phyloP scores from a whole-genome alignment of 768 basidiomycete genomes.

The Boletus pseudopeckii region DNA sequence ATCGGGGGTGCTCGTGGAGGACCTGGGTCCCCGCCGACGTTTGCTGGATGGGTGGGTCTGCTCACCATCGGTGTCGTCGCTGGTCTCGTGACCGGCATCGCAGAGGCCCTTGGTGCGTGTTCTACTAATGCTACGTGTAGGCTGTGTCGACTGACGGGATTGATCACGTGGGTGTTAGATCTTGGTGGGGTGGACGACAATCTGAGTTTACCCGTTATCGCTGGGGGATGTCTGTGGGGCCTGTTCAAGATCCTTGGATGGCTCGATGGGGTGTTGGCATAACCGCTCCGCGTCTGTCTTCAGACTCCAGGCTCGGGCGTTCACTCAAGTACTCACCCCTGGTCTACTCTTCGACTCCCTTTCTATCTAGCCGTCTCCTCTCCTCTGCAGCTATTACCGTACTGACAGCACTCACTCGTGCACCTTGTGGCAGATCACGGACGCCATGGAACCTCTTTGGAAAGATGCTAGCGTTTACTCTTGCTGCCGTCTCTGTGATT shows the following conservation, averaged over 20 bases:
- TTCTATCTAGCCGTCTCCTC: not conserved
- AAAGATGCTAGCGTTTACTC: too few species aligned
- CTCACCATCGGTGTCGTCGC: constrained; percentile 56
- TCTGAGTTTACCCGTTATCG: constrained; percentile 82
- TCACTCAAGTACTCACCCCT: not conserved
- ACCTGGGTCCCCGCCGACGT: not conserved
- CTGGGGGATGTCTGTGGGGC: constrained; percentile 68
- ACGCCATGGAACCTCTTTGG: not conserved
- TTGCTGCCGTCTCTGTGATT: too few species aligned
- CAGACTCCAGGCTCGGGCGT: not conserved
- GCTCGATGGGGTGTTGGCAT: constrained; percentile 26
- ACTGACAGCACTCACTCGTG: not conserved
- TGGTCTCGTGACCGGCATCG: constrained; percentile 77
- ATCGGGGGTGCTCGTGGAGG: constrained; percentile 1
- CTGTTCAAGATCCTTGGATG: constrained; percentile 43
- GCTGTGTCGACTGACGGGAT: not conserved
- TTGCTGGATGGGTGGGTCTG: constrained; percentile 43
- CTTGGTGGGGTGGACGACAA: constrained; percentile 87
- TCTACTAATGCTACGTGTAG: constrained; percentile 1
- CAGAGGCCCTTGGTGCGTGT: constrained; percentile 83
- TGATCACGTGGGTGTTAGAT: constrained; percentile 43
- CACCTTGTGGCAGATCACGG: not conserved
- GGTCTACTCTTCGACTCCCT: not conserved
- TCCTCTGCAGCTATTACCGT: not conserved
- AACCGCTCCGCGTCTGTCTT: not conserved